Conservation (phyloP, 495 filamentous ascomycete species). For the Amorphotheca resinae region DNA sequence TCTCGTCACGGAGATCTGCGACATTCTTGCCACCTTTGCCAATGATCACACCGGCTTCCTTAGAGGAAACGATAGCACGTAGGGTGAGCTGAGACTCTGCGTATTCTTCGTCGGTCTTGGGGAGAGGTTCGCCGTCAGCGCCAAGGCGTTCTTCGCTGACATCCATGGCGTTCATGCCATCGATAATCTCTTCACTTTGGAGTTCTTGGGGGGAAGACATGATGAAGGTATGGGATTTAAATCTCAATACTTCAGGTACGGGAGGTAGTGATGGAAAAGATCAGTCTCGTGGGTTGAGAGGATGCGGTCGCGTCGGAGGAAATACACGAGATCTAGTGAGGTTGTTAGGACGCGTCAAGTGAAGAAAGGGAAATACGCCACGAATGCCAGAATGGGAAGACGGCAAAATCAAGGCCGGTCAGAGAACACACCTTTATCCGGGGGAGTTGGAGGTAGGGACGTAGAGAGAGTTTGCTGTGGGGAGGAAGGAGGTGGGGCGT, state of each 20-base stretch:
- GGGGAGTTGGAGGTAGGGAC: background rate
- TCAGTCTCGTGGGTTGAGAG: background rate
- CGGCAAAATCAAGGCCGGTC: background rate
- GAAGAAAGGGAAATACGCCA: background rate
- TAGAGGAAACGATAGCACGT: constrained; percentile 93
- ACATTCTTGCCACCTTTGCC: constrained; percentile 98
- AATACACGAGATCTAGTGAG: background rate
- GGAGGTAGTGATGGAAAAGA: background rate
- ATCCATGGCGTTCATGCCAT: constrained; percentile 30
- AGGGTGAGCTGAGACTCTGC: constrained; percentile 81
- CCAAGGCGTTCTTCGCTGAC: constrained; percentile 38
- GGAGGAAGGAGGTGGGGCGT: background rate
- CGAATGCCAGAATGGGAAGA: background rate
- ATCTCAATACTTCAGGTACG: background rate
- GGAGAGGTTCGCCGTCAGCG: constrained; percentile 55
- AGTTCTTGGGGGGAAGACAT: constrained; percentile 39
- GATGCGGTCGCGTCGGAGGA: too few species aligned
- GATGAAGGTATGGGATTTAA: constrained; percentile 3
- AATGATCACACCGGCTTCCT: constrained; percentile 97
- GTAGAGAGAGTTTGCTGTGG: background rate
- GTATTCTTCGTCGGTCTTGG: constrained; percentile 93
- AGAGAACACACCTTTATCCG: background rate
- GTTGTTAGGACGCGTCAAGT: background rate
- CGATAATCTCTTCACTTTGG: constrained; percentile 35
- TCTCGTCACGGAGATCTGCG: constrained; percentile 91